phyloP scores from a whole-genome alignment of 31 red algal genomes.

The Porphyra umbilicalis region DNA sequence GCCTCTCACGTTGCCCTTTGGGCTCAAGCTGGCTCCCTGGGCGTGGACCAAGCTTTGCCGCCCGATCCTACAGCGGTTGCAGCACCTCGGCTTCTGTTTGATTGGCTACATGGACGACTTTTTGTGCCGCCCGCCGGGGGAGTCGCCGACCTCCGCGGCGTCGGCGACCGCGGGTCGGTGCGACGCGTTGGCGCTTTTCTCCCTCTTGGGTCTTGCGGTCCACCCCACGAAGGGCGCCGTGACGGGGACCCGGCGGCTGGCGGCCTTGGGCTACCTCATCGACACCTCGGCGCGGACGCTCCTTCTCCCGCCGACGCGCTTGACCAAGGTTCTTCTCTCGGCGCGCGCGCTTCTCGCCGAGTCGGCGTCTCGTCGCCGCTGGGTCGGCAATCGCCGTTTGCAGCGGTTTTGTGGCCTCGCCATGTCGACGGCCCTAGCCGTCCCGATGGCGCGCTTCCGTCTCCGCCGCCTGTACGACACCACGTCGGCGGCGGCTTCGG shows the following conservation, averaged over 20 bases:
- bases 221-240: not conserved
- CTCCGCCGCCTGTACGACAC: not conserved
- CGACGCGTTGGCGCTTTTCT: not conserved
- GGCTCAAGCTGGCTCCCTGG: conserved; percentile 13
- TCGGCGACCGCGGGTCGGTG: not conserved
- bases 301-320: too few species aligned
- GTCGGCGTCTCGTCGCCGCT: not conserved
- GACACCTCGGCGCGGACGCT: too few species aligned
- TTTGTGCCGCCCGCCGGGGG: not conserved
- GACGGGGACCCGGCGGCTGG: too few species aligned
- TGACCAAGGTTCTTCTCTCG: too few species aligned
- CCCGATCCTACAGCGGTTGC: not conserved
- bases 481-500: too few species aligned
- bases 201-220: not conserved
- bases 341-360: too few species aligned
- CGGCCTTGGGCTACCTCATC: too few species aligned
- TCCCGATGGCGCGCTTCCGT: not conserved
- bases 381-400: too few species aligned
- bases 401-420: not conserved
- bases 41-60: not conserved
- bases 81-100: not conserved
- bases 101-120: not conserved
- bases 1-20: conserved; percentile 16
- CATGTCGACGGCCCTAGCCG: not conserved
- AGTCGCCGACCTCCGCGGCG: not conserved